Base-by-base conservation (phyloP, 352 stramenopile species). In the Pythium brachiatum region DNA sequence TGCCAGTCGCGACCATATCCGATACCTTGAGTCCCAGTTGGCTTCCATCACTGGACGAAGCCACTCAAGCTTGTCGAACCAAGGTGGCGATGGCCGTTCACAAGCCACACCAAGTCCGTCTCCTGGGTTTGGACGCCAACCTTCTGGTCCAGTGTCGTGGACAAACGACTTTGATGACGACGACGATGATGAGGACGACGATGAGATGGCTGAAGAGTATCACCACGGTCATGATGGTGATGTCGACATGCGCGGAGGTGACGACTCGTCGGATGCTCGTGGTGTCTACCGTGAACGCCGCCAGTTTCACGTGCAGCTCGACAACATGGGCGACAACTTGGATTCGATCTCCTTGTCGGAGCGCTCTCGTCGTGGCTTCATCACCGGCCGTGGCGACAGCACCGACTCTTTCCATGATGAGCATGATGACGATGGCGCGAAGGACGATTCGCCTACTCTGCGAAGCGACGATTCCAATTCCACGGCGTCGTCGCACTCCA, bases 151-250 rank as follows among this genome's bases (percentile, higher is more conserved):
- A 47, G 64, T 78, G 6, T 90, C 83, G 0, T 90, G 83, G 83
- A 76, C 76, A 7, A 92, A 92, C 43, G 83, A 90, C 16, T 79
- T 89, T 26, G 74, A 78, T 26, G 74, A 82, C n/a, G 76, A 85
- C 26, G 79, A 87, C 2, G 79, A 92, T 60, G 79, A 88, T 48
- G 75, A 87, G 21, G 67, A 74, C 57, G 64, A 72, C 13, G 66
- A 73, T 52, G 64, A 72, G 16, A 73, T 73, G 66, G 48, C 50
- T 20, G 59, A 61, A 23, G 44, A 69, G 20, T 70, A 78, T 25
- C 75, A 86, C 26, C 69, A 76, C 23, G 69, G 70, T 13, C 61
- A 70, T 44, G 72, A 73, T 9, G 62, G 72, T n/a, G 69, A 87
- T 29, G 62, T 83, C 43, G 64, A 73, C 16, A 92, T 91, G 80